A percentile compares a stretch with the other conserved stretches of the same genome.
Evolutionary conservation across 2,329 filamentous ascomycete species (phyloP).

Genomic region (Aspergillus hiratsukae): DNA sequence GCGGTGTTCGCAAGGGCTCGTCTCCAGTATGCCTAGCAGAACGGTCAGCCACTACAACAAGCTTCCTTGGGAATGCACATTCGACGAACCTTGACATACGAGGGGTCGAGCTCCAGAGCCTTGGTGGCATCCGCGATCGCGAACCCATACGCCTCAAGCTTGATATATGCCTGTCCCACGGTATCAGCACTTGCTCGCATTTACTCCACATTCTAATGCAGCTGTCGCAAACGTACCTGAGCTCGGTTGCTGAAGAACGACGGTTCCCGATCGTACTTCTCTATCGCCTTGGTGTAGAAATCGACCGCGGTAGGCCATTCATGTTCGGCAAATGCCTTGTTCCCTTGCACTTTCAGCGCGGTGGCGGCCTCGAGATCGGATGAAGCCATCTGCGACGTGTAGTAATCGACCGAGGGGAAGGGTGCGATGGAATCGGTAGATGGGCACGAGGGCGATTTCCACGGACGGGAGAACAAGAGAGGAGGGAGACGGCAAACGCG

Average conservation of each 20-base stretch:
- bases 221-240: conserved; percentile 60
- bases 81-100: conserved; percentile 73
- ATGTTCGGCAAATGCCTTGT: conserved; percentile 83
- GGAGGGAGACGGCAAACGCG: not conserved
- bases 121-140: conserved; percentile 86
- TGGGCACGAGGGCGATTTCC: conserved; percentile 23
- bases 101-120: conserved; percentile 82
- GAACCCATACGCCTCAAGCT: conserved; percentile 91
- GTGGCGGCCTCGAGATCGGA: conserved; percentile 62
- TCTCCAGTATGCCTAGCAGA: conserved; percentile 78
- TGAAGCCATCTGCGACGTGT: conserved; percentile 33
- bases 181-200: conserved; percentile 7
- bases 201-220: conserved; percentile 22
- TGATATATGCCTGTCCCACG: conserved; percentile 72
- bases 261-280: conserved; percentile 74
- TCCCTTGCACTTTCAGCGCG: conserved; percentile 87
- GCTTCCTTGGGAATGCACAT: not conserved
- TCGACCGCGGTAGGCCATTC: conserved; percentile 81
- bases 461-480: conserved; percentile 5
- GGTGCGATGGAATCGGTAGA: conserved; percentile 14
- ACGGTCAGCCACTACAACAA: not conserved
- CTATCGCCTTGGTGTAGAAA: conserved; percentile 83
- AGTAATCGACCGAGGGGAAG: conserved; percentile 1
- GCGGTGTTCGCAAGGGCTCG: conserved; percentile 87
- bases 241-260: conserved; percentile 93